These are phyloP conservation scores for Flammula alnicola DNA, from an alignment of 1,284 basidiomycete species.

Conservation along the genomic window DNA sequence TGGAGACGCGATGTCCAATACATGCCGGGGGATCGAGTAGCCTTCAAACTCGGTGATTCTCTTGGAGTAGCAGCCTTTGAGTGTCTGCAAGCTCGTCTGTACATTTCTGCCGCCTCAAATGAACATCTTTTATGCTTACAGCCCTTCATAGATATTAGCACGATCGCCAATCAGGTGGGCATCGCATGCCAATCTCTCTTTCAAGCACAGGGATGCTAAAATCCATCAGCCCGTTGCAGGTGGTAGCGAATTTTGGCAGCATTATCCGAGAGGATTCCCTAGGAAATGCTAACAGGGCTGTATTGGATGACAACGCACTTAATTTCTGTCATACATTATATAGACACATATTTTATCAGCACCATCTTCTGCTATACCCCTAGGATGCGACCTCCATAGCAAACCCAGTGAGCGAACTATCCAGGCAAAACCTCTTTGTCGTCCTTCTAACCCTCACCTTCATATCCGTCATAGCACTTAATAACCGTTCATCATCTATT, in stretches of 20 bases:
- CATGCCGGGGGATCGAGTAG: conserved; percentile 31
- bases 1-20: conserved; percentile 30
- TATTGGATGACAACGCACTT: not conserved
- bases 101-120: not conserved
- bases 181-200: not conserved
- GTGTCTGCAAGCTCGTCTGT: conserved; percentile 31
- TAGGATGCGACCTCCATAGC: too few species aligned
- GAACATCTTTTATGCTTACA: not conserved
- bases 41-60: conserved; percentile 32
- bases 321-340: conserved; percentile 1
- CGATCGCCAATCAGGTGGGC: conserved; percentile 22
- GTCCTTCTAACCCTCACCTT: too few species aligned
- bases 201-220: not conserved
- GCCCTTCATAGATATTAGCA: conserved; percentile 23
- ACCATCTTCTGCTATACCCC: too few species aligned
- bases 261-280: conserved; percentile 35
- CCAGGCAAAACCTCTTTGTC: too few species aligned
- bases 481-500: too few species aligned
- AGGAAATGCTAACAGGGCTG: conserved; percentile 14
- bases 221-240: conserved; percentile 25
- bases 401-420: too few species aligned
- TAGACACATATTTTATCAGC: too few species aligned
- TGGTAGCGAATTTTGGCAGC: conserved; percentile 31
- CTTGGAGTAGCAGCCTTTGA: conserved; percentile 35
- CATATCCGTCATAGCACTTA: too few species aligned